Conservation (phyloP, 768 basidiomycete species). For the Rhizopogon vinicolor region DNA sequence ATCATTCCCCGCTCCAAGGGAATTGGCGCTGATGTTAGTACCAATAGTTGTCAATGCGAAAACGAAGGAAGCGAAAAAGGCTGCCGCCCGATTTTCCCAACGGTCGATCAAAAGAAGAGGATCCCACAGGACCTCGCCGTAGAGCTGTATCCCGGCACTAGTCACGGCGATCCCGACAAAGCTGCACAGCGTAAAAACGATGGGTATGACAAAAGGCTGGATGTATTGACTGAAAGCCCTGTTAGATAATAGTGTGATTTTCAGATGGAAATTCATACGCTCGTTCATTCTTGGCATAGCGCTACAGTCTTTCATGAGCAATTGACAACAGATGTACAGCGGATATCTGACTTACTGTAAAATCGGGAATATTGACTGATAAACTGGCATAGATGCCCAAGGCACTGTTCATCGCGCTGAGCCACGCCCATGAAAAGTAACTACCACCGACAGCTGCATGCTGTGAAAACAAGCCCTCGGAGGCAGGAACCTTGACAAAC, state of each 20-base stretch:
- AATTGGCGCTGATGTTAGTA: conserved; percentile 76
- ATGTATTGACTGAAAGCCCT: conserved; percentile 52
- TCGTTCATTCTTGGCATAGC: conserved; percentile 68
- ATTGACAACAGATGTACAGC: not conserved
- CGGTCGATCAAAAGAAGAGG: conserved; percentile 69
- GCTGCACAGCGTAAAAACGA: conserved; percentile 70
- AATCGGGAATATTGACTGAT: conserved; percentile 81
- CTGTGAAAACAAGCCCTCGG: conserved; percentile 52
- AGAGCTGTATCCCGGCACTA: conserved; percentile 66
- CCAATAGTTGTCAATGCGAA: conserved; percentile 72
- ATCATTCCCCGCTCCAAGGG: conserved; percentile 75
- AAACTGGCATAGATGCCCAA: conserved; percentile 72
- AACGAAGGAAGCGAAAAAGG: conserved; percentile 76
- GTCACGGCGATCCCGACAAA: conserved; percentile 82
- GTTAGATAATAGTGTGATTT: not conserved
- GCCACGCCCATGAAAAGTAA: conserved; percentile 68
- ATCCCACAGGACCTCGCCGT: conserved; percentile 71
- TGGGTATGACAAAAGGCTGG: conserved; percentile 74
- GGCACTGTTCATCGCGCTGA: conserved; percentile 72
- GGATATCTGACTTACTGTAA: conserved; percentile 42
- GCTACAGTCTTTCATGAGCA: conserved; percentile 28
- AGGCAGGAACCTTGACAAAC: conserved; percentile 58
- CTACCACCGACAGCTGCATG: conserved; percentile 51
- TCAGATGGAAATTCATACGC: conserved; percentile 37
- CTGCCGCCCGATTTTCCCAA: conserved; percentile 83